phyloP scores from a whole-genome alignment of 129 eudicot genomes.

The Chrysanthemum seticuspe region DNA sequence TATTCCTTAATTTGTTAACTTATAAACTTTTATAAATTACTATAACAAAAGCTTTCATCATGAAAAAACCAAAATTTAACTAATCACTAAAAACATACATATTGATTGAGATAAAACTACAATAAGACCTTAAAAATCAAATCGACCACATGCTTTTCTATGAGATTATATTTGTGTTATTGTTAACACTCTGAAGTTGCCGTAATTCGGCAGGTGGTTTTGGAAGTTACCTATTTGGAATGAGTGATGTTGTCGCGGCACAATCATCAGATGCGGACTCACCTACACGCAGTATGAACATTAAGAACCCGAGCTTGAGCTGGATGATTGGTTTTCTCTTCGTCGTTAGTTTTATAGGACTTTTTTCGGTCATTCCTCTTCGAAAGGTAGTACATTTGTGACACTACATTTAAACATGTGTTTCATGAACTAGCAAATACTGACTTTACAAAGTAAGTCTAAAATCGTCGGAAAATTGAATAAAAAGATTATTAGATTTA shows the following conservation, averaged over 20 bases:
- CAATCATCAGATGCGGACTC: slow-evolving; percentile 31
- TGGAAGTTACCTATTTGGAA: slow-evolving; percentile 45
- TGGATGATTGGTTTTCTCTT: slow-evolving; percentile 73
- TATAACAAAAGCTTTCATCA: no score
- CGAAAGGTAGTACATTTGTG: slow-evolving; percentile 47
- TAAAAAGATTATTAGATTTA: no score
- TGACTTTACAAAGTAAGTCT: no score
- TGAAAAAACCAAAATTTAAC: not conserved
- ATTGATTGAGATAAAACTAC: not conserved
- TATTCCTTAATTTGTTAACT: no score
- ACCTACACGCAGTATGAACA: slow-evolving; percentile 30
- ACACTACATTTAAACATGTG: not conserved
- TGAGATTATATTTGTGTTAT: not conserved
- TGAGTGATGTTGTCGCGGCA: slow-evolving; percentile 33
- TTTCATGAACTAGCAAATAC: no score
- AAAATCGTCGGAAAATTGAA: no score
- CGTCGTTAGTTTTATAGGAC: slow-evolving; percentile 65
- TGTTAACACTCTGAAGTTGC: not conserved
- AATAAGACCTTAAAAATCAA: not conserved
- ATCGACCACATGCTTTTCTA: not conserved
- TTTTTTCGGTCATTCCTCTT: slow-evolving; percentile 63
- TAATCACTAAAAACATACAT: not conserved
- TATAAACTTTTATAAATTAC: no score
- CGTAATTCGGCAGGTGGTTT: slow-evolving; percentile 36
- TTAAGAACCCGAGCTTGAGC: slow-evolving; percentile 62